A percentile compares a stretch with the other conserved stretches of the same genome.
Conservation (phyloP, 495 filamentous ascomycete species). For the Aspergillus kassunensis region DNA sequence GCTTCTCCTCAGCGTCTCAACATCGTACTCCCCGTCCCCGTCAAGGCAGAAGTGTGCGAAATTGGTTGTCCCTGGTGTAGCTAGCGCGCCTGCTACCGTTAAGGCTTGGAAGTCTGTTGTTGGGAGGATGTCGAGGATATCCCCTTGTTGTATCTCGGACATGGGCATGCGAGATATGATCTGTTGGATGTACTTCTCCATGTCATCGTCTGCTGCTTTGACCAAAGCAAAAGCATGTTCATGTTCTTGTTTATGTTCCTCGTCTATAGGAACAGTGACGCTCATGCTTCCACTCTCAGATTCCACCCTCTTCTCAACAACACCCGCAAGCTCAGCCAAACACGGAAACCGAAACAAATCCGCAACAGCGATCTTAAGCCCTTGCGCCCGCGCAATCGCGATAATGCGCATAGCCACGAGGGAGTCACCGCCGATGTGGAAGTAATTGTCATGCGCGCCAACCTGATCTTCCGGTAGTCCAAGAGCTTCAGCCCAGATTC, state of each 20-base stretch:
- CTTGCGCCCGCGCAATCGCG: background rate
- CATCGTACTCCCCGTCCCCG: conserved; percentile 42
- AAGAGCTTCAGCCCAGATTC: background rate
- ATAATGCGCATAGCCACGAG: conserved; percentile 7
- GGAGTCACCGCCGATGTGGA: conserved; percentile 5
- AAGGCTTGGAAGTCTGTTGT: conserved; percentile 61
- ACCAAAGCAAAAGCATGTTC: no score
- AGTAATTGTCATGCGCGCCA: conserved; percentile 4
- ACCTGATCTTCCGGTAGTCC: background rate
- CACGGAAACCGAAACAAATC: conserved; percentile 5
- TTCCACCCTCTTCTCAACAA: background rate
- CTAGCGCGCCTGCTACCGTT: conserved; percentile 55
- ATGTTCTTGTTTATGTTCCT: background rate
- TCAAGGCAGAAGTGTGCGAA: conserved; percentile 57
- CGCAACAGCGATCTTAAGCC: background rate
- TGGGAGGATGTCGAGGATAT: conserved; percentile 56
- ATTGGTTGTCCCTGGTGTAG: conserved; percentile 46
- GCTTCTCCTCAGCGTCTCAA: conserved; percentile 43
- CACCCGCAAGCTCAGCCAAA: conserved; percentile 5
- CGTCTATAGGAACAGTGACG: background rate
- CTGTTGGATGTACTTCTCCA: conserved; percentile 3
- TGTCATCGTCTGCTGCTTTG: conserved; percentile 10
- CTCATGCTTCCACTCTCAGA: background rate
- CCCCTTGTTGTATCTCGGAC: conserved; percentile 38
- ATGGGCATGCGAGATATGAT: conserved; percentile 7